A percentile compares a stretch with the other conserved stretches of the same genome.
Conservation (phyloP, 1,284 basidiomycete species). For the Trametes pubescens region DNA sequence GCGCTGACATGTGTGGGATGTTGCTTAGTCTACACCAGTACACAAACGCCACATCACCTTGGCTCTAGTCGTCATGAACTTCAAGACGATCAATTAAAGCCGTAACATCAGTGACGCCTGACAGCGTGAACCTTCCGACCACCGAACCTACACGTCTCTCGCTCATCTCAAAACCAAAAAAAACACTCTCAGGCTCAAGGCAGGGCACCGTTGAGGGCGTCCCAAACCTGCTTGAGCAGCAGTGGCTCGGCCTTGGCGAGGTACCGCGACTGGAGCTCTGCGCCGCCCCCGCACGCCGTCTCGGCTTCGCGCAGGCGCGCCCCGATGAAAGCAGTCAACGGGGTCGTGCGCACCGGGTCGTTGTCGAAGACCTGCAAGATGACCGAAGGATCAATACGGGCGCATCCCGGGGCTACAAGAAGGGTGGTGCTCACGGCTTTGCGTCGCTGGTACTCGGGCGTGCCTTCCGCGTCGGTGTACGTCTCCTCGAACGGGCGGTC, state of each 20-base stretch:
- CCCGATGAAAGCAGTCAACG: constrained; percentile 66
- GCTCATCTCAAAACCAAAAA: no score
- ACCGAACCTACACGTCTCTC: no score
- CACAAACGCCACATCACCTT: no score
- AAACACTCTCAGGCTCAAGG: constrained; percentile 11
- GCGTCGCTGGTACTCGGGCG: constrained; percentile 74
- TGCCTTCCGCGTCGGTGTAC: constrained; percentile 67
- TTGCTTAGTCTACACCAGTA: no score
- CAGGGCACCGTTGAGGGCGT: constrained; percentile 45
- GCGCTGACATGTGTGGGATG: no score
- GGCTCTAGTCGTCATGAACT: no score
- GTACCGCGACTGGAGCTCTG: constrained; percentile 64
- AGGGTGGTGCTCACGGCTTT: constrained; percentile 57
- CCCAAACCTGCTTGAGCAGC: constrained; percentile 74
- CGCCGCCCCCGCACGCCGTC: constrained; percentile 58
- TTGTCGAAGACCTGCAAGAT: constrained; percentile 63
- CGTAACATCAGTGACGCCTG: no score
- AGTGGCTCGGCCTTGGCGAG: constrained; percentile 71
- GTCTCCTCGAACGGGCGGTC: constrained; percentile 63
- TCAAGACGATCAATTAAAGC: no score
- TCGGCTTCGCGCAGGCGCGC: constrained; percentile 69
- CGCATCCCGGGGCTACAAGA: background rate
- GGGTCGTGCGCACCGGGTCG: constrained; percentile 72
- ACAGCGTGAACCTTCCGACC: no score
- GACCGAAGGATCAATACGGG: background rate